These are phyloP conservation scores for Leishmania tarentolae DNA, from an alignment of 208 protist genomes.

Conservation along the genomic window DNA sequence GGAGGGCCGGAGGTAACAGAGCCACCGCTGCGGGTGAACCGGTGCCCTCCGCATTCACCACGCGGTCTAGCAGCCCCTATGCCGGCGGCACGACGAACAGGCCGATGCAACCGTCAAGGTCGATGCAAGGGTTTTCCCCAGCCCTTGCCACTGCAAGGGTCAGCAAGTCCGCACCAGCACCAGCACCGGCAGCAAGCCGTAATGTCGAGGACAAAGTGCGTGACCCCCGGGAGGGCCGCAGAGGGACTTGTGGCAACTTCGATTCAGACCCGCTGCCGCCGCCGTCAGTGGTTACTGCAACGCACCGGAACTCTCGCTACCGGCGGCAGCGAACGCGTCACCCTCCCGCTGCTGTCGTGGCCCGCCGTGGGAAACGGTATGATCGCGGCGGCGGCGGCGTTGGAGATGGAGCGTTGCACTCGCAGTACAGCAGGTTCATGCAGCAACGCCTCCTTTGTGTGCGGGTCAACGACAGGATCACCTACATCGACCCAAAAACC, in stretches of 20 bases:
- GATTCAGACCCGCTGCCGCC: not conserved
- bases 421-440: conserved; percentile 32
- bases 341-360: not conserved
- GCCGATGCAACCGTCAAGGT: not conserved
- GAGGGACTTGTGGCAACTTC: not conserved
- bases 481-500: conserved; percentile 39
- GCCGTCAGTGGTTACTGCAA: not conserved
- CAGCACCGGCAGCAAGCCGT: not conserved
- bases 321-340: conserved; percentile 2
- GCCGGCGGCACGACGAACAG: not conserved
- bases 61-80: not conserved
- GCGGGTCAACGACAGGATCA: conserved; percentile 32
- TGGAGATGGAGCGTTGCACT: not conserved
- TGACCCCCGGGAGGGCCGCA: not conserved
- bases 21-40: not conserved
- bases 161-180: not conserved
- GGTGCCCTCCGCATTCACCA: not conserved
- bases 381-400: not conserved
- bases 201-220: not conserved
- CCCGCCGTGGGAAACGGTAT: not conserved
- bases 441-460: conserved; percentile 34
- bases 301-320: not conserved
- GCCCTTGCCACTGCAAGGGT: not conserved
- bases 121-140: not conserved
- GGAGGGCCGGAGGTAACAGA: not conserved